Base-by-base conservation (phyloP, 768 basidiomycete genomes). In the Agaricus sinodeliciosus region DNA sequence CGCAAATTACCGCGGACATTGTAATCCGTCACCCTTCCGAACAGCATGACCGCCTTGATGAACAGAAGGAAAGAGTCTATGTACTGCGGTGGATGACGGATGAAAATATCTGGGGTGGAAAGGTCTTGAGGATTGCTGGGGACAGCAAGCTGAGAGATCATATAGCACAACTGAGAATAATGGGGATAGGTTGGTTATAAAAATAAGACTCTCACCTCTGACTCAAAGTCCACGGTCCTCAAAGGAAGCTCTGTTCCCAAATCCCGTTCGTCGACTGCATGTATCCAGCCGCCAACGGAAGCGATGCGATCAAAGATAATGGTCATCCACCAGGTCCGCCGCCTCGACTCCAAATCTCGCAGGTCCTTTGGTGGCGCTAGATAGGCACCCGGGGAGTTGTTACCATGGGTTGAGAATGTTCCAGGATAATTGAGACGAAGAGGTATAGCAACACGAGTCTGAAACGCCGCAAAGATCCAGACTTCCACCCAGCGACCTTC, bases 311-410 rank as follows among this genome's bases (percentile, higher is more conserved):
- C 90, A 64, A 92, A 91, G 43, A 90, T 69, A 37, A 93, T 81
- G 16, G 87, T 84, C 87, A 90, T 90, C 90, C 90, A 93, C 90
- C 90, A 93, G 4, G 89, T 86, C 48, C 90, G 77, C 46, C 90
- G 76, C 55, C 90, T 74, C 40, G 80, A 83, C 68, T 93, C 90
- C 51, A 90, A 67, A 57, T 92, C 90, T 16, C 78, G 79, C 40
- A 80, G 64, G 63, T 87, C 85, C 63, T 80, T 87, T 0, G 90
- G 90, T 12, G 90, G 87, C 3, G 85, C 81, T 12, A 93, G 71
- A 66, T 90, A 93, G 40, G 87, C 88, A 12, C 82, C 84, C 9
- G 86, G 82, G n/a, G 84, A 82, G 49, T 74, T 77, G 58, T 74
- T 79, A 4, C 76, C 81, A 52, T 86, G 81, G 12, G 79, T 79